Conservation (phyloP, 768 basidiomycete species). For the Phylloporus sp. region DNA sequence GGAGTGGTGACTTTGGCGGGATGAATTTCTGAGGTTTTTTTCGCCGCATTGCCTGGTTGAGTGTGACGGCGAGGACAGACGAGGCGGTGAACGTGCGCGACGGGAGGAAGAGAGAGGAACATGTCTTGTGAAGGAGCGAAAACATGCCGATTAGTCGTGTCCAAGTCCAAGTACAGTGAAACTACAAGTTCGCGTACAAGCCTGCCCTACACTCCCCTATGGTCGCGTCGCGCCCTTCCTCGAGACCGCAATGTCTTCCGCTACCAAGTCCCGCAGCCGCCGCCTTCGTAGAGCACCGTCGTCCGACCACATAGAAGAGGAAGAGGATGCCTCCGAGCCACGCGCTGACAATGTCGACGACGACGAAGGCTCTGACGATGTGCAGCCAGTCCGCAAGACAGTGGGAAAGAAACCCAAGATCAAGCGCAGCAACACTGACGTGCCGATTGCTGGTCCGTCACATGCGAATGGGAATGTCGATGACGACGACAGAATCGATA, state of each 20-base stretch:
- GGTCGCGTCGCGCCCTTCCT: conserved; percentile 18
- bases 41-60: conserved; percentile 84
- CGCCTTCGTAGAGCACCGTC: conserved; percentile 43
- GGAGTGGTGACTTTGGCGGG: conserved; percentile 65
- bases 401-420: conserved; percentile 28
- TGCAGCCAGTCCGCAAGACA: conserved; percentile 33
- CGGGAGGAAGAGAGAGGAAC: conserved; percentile 7
- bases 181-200: conserved; percentile 21
- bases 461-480: conserved; percentile 24
- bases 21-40: conserved; percentile 52
- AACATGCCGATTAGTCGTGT: conserved; percentile 24
- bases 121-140: conserved; percentile 25
- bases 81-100: conserved; percentile 61
- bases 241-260: conserved; percentile 29
- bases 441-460: conserved; percentile 21
- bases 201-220: conserved; percentile 27
- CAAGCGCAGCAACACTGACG: conserved; percentile 18
- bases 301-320: conserved; percentile 57
- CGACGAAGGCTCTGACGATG: conserved; percentile 33
- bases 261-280: conserved; percentile 36
- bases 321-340: conserved; percentile 37
- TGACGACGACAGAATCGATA: conserved; percentile 53
- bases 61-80: conserved; percentile 54
- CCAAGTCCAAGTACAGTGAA: background rate
- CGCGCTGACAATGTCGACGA: conserved; percentile 40